phyloP scores from a whole-genome alignment of 2,329 filamentous ascomycete genomes.

The Lithohypha guttulata region DNA sequence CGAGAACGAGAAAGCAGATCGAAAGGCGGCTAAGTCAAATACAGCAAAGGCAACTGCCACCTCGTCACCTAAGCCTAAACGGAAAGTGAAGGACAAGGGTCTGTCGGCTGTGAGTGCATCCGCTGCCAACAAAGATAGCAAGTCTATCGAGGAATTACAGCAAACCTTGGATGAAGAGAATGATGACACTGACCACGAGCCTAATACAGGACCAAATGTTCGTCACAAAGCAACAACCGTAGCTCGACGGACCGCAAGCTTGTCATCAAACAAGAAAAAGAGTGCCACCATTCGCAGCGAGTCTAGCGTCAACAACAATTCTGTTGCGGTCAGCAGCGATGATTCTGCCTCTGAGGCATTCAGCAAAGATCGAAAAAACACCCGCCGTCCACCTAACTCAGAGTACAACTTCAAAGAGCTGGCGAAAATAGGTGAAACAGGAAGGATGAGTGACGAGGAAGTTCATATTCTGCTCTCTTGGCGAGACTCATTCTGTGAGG shows the following conservation, averaged over 20 bases:
- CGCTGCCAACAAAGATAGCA: too few species aligned
- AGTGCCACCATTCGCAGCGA: neutral
- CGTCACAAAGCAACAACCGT: slow-evolving; percentile 5
- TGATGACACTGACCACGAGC: neutral
- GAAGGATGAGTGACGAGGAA: slow-evolving; percentile 16
- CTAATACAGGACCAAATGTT: neutral
- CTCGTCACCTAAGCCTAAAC: too few species aligned
- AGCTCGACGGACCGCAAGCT: slow-evolving; percentile 4
- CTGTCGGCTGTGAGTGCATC: too few species aligned
- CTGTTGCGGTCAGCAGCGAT: too few species aligned
- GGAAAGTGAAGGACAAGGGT: too few species aligned
- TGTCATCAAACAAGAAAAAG: neutral
- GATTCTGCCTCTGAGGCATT: neutral
- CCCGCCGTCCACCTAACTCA: neutral
- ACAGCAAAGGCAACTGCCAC: too few species aligned
- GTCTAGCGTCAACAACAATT: neutral
- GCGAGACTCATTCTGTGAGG: slow-evolving; percentile 18
- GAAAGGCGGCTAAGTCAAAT: too few species aligned
- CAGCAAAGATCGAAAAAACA: neutral
- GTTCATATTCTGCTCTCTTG: slow-evolving; percentile 15
- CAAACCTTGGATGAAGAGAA: neutral
- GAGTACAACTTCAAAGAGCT: slow-evolving; percentile 12
- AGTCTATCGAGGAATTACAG: too few species aligned
- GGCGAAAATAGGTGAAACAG: slow-evolving; percentile 10
- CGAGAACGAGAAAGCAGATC: too few species aligned